A percentile compares a stretch with the other conserved stretches of the same genome.
phyloP scores from a whole-genome alignment of 768 basidiomycete genomes.

The Suillus paluster region DNA sequence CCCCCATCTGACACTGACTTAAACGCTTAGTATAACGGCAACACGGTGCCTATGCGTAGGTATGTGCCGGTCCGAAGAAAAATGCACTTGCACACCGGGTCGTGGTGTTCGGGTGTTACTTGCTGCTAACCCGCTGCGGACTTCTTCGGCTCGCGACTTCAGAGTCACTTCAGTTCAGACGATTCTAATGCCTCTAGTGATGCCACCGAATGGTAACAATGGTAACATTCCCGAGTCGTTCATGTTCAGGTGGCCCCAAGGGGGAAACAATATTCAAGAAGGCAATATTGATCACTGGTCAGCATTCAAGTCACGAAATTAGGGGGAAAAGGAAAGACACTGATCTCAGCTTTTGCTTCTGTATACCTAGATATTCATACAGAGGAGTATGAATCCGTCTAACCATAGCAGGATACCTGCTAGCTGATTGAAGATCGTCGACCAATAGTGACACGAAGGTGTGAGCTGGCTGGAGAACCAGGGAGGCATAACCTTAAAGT shows the following conservation, averaged over 20 bases:
- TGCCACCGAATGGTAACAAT: constrained; percentile 1
- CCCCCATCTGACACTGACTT: no score
- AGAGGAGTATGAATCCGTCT: constrained; percentile 15
- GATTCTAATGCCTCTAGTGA: constrained; percentile 46
- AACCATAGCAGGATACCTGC: neutral
- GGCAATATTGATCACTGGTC: constrained; percentile 22
- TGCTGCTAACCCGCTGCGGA: no score
- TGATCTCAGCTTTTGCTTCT: constrained; percentile 63
- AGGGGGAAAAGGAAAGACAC: constrained; percentile 10
- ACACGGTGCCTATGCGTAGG: no score
- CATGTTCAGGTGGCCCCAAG: constrained; percentile 4
- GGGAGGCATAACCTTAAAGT: neutral
- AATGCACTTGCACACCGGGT: no score
- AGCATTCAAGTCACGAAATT: constrained; percentile 19
- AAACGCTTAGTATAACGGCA: no score
- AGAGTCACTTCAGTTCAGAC: constrained; percentile 32
- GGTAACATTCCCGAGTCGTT: constrained; percentile 11
- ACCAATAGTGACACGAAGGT: neutral
- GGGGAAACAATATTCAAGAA: constrained; percentile 16
- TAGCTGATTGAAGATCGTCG: neutral
- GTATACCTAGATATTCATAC: constrained; percentile 59
- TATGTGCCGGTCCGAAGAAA: no score
- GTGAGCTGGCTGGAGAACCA: neutral
- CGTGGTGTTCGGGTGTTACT: no score
- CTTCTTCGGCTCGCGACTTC: constrained; percentile 27